phyloP scores from a whole-genome alignment of 805 yeast species.

The Komagataella pastoris region DNA sequence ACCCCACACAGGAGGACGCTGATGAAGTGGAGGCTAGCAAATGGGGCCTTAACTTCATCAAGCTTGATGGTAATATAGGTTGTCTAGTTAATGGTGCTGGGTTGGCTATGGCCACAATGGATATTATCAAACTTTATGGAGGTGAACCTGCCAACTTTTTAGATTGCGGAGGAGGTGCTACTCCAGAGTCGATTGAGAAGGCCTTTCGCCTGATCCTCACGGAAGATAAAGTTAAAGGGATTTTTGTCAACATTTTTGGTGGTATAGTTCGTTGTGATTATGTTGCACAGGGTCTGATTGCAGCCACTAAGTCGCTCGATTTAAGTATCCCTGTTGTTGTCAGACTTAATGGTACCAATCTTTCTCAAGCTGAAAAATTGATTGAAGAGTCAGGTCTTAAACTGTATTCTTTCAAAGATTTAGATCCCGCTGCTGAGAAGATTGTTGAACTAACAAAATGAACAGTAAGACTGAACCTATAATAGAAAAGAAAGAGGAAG shows the following conservation, averaged over 20 bases:
- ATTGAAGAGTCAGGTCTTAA: slow-evolving; percentile 82
- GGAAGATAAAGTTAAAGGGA: slow-evolving; percentile 83
- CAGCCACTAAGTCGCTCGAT: slow-evolving; percentile 85
- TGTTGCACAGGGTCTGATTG: slow-evolving; percentile 95
- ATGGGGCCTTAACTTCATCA: slow-evolving; percentile 88
- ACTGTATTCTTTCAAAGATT: slow-evolving; percentile 82
- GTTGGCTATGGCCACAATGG: slow-evolving; percentile 99
- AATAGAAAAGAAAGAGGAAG: neutral
- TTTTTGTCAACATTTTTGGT: slow-evolving; percentile 97
- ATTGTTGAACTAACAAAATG: slow-evolving; percentile 51
- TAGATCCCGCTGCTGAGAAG: slow-evolving; percentile 95
- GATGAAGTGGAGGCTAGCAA: slow-evolving; percentile 89
- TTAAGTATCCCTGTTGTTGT: slow-evolving; percentile 92
- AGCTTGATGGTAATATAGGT: slow-evolving; percentile 97
- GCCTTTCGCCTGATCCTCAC: slow-evolving; percentile 90
- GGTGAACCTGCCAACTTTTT: slow-evolving; percentile 98
- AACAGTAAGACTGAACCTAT: neutral
- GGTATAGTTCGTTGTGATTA: slow-evolving; percentile 99
- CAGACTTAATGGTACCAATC: slow-evolving; percentile 97
- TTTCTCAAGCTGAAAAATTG: slow-evolving; percentile 76
- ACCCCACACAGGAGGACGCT: slow-evolving; percentile 93
- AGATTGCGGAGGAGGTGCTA: slow-evolving; percentile 99
- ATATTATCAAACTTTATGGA: slow-evolving; percentile 93
- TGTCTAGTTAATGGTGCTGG: slow-evolving; percentile 99
- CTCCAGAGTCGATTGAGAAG: slow-evolving; percentile 94